A percentile compares a stretch with the other conserved stretches of the same genome.
phyloP scores from a whole-genome alignment of 768 basidiomycete species.

The Boletus tylopilopsis region DNA sequence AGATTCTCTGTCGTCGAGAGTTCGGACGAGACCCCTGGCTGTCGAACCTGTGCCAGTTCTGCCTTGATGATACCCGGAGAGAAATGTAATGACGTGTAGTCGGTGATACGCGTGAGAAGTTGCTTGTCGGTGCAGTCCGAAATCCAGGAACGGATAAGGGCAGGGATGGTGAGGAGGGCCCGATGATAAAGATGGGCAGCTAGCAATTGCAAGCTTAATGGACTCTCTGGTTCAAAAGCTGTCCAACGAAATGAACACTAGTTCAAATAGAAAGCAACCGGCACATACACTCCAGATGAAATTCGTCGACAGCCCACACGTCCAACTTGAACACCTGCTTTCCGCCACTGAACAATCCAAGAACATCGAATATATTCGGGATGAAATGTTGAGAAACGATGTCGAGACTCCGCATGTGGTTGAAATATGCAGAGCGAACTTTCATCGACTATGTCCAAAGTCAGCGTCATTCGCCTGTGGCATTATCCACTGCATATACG shows the following conservation, averaged over 20 bases:
- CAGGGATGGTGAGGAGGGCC: constrained; percentile 77
- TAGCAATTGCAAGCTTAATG: constrained; percentile 57
- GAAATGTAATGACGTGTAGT: constrained; percentile 80
- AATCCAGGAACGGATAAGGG: constrained; percentile 83
- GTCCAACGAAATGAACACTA: background rate
- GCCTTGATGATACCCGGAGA: constrained; percentile 84
- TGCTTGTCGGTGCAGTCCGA: constrained; percentile 87
- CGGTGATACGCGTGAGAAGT: constrained; percentile 67
- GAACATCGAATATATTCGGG: constrained; percentile 62
- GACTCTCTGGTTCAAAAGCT: constrained; percentile 58
- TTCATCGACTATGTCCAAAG: constrained; percentile 65
- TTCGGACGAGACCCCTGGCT: constrained; percentile 48
- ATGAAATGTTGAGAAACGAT: constrained; percentile 66
- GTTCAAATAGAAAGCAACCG: background rate
- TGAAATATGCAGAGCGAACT: constrained; percentile 81
- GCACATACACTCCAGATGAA: constrained; percentile 64
- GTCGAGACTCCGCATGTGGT: constrained; percentile 71
- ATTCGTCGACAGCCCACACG: constrained; percentile 82
- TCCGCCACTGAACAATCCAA: constrained; percentile 64
- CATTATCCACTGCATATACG: constrained; percentile 26
- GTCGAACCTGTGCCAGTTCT: constrained; percentile 74
- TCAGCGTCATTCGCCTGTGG: background rate
- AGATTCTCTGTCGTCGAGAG: constrained; percentile 69
- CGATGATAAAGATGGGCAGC: constrained; percentile 90
- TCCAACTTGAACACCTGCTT: constrained; percentile 76